Base-by-base conservation (phyloP, 176 grass and related monocot species). In the Poa annua region DNA sequence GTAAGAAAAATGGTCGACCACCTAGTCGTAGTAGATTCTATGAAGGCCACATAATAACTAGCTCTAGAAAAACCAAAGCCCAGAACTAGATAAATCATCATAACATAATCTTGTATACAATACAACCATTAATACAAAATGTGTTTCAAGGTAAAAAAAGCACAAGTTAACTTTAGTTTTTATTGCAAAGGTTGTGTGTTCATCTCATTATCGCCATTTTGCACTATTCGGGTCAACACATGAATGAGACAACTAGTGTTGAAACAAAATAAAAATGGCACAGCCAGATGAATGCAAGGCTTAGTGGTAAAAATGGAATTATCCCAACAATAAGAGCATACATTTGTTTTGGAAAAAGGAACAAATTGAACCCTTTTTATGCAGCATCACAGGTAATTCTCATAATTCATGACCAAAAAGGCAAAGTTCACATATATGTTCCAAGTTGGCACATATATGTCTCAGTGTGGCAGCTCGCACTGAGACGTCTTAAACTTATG, bases 81-180 rank as follows among this genome's bases (percentile, higher is more conserved):
- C 34, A 78, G 16, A 41, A 59, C 38, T 56, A 16, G 39, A 80
- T 62, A 62, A 72, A 80, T 4, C 68, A 54, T 73, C 44, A 11
- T 62, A 51, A 72, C 38, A 52, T 20, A 72, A 79, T 72, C 39
- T 39, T 64, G 34, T 10, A 6, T 50, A 34, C 19, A 20, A 25
- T 63, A 29, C 29, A 50, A 62, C 81, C 32, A 51, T 19, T 68
- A n/a, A 44, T 24, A 45, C 2, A 44, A 1, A 44, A 3, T 14
- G 11, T n/a, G 39, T 64, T 26, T 21, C 8, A 64, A 26, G 42
- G 22, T 65, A 8, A 42, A 42, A 39, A 13, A 10, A 42, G 65
- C n/a, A 45, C n/a, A 71, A 25, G 12, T 21, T 2, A 11, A 25
- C 42, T 42, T 71, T 24, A 47, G 36, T 42, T 11, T 41, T 5